Percentiles rank a stretch among this genome's conserved stretches.
Evolutionary conservation across 148 eudicot species (phyloP).

Genomic region (Euryodendron excelsum): DNA sequence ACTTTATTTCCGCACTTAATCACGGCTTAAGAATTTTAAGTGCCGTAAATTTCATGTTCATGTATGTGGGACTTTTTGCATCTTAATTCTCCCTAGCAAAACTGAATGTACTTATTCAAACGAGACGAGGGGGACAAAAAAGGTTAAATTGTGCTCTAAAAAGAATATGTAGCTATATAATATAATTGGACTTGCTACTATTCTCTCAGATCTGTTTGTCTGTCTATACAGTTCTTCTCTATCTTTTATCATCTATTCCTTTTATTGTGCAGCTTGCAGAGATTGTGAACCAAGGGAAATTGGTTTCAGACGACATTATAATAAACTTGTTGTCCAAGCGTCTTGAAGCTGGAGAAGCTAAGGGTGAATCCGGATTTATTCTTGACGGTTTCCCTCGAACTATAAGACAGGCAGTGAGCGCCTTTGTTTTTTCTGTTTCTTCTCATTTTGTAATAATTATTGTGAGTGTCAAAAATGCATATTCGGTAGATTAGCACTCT

Average conservation of each 20-base stretch:
- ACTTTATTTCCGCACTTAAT: neutral
- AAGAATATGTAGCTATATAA: neutral
- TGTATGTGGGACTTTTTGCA: neutral
- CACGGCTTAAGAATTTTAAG: no score
- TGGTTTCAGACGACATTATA: conserved; percentile 82
- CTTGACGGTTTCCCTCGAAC: conserved; percentile 98
- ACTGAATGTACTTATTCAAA: neutral
- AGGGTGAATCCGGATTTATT: conserved; percentile 85
- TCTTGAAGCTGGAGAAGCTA: conserved; percentile 72
- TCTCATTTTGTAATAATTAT: neutral
- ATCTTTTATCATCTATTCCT: conserved; percentile 3
- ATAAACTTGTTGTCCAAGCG: conserved; percentile 71
- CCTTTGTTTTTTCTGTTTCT: neutral
- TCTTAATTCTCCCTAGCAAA: neutral
- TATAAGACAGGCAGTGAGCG: conserved; percentile 83
- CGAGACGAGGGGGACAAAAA: neutral
- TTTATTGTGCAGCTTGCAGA: conserved; percentile 62
- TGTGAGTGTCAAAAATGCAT: neutral
- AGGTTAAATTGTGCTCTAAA: neutral
- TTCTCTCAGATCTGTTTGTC: neutral
- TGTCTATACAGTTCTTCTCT: neutral
- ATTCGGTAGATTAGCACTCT: neutral
- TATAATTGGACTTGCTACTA: neutral
- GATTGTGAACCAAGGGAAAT: conserved; percentile 72
- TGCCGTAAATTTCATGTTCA: no score